Percentiles rank a stretch among this genome's conserved stretches.
Conservation (phyloP, 2,329 filamentous ascomycete genomes). For the Raffaelea arxii region DNA sequence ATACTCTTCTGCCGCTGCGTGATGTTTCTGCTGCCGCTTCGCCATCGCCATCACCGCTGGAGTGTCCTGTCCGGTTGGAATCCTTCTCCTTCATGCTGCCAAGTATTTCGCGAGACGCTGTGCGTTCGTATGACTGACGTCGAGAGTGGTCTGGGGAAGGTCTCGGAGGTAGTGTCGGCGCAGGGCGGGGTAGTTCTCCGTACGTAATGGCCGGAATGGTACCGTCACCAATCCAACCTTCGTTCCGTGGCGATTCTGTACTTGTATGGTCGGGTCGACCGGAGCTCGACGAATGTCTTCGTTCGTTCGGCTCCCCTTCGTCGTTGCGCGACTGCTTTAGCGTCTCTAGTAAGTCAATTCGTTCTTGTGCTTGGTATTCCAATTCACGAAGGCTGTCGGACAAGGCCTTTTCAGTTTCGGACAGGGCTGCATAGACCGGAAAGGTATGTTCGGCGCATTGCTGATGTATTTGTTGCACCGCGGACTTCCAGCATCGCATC, state of each 20-base stretch:
- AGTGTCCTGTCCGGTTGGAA: no score
- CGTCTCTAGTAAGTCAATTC: constrained; percentile 79
- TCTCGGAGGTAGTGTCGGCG: constrained; percentile 33
- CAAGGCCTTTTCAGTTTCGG: constrained; percentile 75
- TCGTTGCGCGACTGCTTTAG: constrained; percentile 56
- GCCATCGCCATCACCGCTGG: no score
- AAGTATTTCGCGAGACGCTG: constrained; percentile 25
- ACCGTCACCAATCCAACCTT: constrained; percentile 66
- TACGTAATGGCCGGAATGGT: constrained; percentile 76
- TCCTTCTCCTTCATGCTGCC: not conserved
- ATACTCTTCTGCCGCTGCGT: not conserved
- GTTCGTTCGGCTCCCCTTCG: no score
- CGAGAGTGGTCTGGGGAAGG: constrained; percentile 37
- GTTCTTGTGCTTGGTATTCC: constrained; percentile 86
- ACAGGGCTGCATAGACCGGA: constrained; percentile 25
- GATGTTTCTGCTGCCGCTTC: not conserved
- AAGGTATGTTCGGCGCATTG: constrained; percentile 58
- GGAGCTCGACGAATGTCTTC: no score
- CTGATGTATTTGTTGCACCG: constrained; percentile 80
- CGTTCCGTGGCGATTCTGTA: constrained; percentile 12
- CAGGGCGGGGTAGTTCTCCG: constrained; percentile 68
- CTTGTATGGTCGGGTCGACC: no score
- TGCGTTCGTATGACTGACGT: constrained; percentile 41
- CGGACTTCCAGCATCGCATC: constrained; percentile 78
- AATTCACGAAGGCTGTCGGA: constrained; percentile 73